Percentiles rank a stretch among this genome's conserved stretches.
These are phyloP conservation scores for Aspergillus asperescens DNA, from an alignment of 495 filamentous ascomycete genomes.

Conservation along the genomic window DNA sequence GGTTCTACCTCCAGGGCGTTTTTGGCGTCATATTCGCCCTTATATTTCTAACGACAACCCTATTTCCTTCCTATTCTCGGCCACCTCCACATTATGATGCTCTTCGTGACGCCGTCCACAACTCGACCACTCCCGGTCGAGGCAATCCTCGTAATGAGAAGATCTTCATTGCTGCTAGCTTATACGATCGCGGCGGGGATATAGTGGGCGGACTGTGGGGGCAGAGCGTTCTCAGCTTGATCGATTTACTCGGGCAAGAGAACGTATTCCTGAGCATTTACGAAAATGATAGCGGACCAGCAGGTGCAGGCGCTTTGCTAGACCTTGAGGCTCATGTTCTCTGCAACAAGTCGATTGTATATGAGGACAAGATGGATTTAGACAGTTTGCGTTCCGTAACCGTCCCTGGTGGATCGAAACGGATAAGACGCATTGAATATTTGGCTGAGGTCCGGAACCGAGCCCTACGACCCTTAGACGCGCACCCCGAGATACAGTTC, in stretches of 20 bases:
- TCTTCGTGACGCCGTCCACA: conserved; percentile 33
- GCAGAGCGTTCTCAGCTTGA: conserved; percentile 52
- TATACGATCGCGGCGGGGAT: conserved; percentile 58
- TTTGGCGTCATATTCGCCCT: conserved; percentile 61
- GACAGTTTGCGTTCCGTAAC: conserved; percentile 49
- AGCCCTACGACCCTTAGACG: conserved; percentile 59
- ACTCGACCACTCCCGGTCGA: conserved; percentile 43
- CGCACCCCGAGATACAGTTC: conserved; percentile 40
- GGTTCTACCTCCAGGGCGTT: conserved; percentile 57
- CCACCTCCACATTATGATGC: conserved; percentile 46
- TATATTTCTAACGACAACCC: conserved; percentile 46
- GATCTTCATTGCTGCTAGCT: conserved; percentile 70
- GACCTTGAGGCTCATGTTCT: conserved; percentile 38
- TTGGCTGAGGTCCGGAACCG: conserved; percentile 75
- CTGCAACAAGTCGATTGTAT: conserved; percentile 51
- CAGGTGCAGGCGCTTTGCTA: conserved; percentile 39
- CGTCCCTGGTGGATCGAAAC: conserved; percentile 55
- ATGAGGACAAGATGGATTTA: conserved; percentile 49
- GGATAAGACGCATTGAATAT: conserved; percentile 67
- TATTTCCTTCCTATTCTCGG: conserved; percentile 57
- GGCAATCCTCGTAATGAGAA: conserved; percentile 61
- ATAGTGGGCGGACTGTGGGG: conserved; percentile 66
- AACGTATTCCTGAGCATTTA: conserved; percentile 55
- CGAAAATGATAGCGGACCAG: conserved; percentile 62
- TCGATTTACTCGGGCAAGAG: conserved; percentile 53